phyloP scores from a whole-genome alignment of 78 protist genomes.

The Chrysochromulina tobinii region DNA sequence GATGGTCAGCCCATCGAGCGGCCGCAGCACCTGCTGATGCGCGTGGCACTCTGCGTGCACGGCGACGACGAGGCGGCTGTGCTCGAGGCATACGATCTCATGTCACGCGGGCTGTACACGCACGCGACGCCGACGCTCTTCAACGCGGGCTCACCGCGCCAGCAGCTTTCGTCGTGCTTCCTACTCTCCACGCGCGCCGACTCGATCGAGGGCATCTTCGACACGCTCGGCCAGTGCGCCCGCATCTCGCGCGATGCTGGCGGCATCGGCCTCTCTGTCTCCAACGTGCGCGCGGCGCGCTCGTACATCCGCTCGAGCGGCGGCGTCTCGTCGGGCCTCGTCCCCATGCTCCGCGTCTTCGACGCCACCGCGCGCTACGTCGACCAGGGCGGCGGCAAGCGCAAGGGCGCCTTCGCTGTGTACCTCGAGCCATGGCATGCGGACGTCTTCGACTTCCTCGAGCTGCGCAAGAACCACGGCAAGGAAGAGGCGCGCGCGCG shows the following conservation, averaged over 20 bases:
- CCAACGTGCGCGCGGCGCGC: constrained; percentile 86
- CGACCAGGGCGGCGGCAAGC: constrained; percentile 96
- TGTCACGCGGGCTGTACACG: constrained; percentile 75
- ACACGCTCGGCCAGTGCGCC: constrained; percentile 81
- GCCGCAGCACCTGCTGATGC: constrained; percentile 98
- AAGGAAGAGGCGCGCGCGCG: constrained; percentile 85
- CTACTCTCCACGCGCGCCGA: constrained; percentile 81
- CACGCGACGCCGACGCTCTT: constrained; percentile 98
- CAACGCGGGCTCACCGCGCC: constrained; percentile 94
- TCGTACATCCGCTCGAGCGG: constrained; percentile 49
- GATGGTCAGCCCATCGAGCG: constrained; percentile 82
- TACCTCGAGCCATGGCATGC: constrained; percentile 99
- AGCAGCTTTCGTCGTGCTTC: constrained; percentile 96
- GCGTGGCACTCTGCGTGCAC: constrained; percentile 95
- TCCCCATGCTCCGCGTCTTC: constrained; percentile 98
- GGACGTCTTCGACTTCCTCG: constrained; percentile 86
- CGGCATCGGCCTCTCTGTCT: constrained; percentile 93
- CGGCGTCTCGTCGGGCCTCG: constrained; percentile 69
- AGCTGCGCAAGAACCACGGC: constrained; percentile 57
- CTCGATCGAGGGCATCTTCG: constrained; percentile 88
- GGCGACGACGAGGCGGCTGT: constrained; percentile 70
- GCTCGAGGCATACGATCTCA: constrained; percentile 86
- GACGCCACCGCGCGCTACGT: constrained; percentile 97
- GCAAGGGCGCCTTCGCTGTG: constrained; percentile 97
- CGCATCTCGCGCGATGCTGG: constrained; percentile 80